A percentile compares a stretch with the other conserved stretches of the same genome.
Evolutionary conservation across 306 rosid genomes (phyloP).

Genomic region (Boehmeria nivea): DNA sequence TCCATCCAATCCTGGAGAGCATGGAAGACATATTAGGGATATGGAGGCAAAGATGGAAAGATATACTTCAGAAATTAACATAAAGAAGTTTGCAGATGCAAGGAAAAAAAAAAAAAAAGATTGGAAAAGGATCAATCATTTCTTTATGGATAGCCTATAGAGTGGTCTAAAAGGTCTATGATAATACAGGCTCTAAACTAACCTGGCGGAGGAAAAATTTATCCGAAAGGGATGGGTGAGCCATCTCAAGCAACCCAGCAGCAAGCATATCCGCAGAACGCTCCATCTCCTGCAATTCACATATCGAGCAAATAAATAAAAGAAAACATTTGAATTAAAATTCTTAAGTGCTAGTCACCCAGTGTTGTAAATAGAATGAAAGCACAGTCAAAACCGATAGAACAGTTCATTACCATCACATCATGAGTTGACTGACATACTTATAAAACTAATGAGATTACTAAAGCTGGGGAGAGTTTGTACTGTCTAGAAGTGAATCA

Average conservation of each 20-base stretch:
- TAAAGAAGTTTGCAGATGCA: too few relatives aligned
- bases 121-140: neutral
- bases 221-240: slow-evolving; percentile 89
- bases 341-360: too few relatives aligned
- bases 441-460: too few relatives aligned
- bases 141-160: neutral
- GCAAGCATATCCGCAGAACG: slow-evolving; percentile 92
- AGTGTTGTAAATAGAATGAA: neutral
- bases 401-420: neutral
- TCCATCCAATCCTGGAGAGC: slow-evolving; percentile 64
- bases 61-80: too few relatives aligned
- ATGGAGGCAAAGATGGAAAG: slow-evolving; percentile 7
- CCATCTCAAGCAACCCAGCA: slow-evolving; percentile 97
- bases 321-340: slow-evolving; percentile 1
- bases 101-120: too few relatives aligned
- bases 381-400: neutral
- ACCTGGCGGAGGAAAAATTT: slow-evolving; percentile 84
- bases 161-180: neutral
- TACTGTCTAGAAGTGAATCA: too few relatives aligned
- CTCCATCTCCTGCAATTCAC: slow-evolving; percentile 82
- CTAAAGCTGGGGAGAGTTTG: slow-evolving; percentile 8
- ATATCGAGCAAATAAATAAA: slow-evolving; percentile 7
- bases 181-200: slow-evolving; percentile 7
- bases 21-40: slow-evolving; percentile 6
- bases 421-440: neutral